Evolutionary conservation across 23 red algal genomes (phyloP), one percentile per base, ranked within the genome.

Genomic region (Cyanidiococcus yangmingshanensis): DNA sequence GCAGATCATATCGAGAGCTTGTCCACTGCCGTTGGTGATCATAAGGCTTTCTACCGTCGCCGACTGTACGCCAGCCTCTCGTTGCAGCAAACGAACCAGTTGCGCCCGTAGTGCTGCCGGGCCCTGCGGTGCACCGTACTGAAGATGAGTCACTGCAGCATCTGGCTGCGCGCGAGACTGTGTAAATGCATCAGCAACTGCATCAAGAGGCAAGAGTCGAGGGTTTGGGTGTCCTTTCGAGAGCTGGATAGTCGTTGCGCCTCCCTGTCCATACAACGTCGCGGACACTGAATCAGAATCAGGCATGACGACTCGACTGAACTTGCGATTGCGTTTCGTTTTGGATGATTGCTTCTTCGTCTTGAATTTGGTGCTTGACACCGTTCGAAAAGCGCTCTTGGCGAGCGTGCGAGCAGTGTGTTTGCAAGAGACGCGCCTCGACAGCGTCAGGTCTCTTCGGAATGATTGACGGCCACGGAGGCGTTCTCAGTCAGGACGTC

Each of bases 211-310:
- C 2, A 95, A 85, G 25, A 95, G 79, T 1, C 27, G 27, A 2
- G 82, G 85, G 26, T 80, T 85, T 27, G 90, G 90, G 67, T 95
- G 90, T 1, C 90, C 90, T 81, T 87, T 58, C 34, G 63, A 71
- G 3, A 71, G 32, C 63, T 32, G 63, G 32, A 71, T 71, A 12
- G 63, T 71, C n/a, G 21, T 3, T 7, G 16, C 27, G 32, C 32
- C 63, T 7, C 63, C 63, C 63, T 17, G 12, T 12, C 63, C 63
- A 30, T 71, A 71, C 63, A 71, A 35, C 7, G 63, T 71, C 12
- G 21, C n/a, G 3, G 63, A 71, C 63, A 71, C 63, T 35, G 63
- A 71, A 54, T 54, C 45, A 21, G 45, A 54, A 21, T 21, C 45
- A 7, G 45, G 45, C 45, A 54, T 54, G 12, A 21, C n/a, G n/a